phyloP scores from a whole-genome alignment of 257 asterid species.

The Solanum medicagineum region DNA sequence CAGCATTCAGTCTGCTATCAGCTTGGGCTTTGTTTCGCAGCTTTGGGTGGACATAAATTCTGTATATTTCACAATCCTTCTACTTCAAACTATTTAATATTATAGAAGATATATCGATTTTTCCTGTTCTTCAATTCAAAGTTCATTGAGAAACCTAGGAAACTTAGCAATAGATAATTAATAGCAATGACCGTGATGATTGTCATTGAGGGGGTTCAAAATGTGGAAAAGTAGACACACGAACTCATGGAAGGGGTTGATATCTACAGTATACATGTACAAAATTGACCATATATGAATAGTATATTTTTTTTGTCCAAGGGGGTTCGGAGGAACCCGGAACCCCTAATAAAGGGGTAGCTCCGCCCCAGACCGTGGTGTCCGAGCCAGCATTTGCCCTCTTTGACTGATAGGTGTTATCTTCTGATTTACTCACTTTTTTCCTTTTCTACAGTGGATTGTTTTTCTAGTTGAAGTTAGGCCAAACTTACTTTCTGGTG shows the following conservation, averaged over 20 bases:
- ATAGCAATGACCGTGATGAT: no score
- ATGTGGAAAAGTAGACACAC: no score
- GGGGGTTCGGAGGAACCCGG: no score
- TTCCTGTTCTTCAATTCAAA: background rate
- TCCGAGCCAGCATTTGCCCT: no score
- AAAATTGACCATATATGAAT: no score
- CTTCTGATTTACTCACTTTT: background rate
- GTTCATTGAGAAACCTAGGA: background rate
- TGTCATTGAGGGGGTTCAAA: no score
- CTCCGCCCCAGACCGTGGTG: no score
- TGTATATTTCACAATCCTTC: conserved; percentile 9
- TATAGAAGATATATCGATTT: background rate
- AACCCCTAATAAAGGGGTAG: no score
- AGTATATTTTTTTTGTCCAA: no score
- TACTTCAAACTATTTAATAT: conserved; percentile 2
- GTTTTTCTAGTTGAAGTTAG: conserved; percentile 46
- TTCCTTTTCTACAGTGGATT: conserved; percentile 23
- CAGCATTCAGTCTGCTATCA: conserved; percentile 48
- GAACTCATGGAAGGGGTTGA: no score
- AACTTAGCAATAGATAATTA: background rate
- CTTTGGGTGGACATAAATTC: conserved; percentile 53
- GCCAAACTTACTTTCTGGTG: conserved; percentile 55
- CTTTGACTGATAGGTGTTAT: background rate
- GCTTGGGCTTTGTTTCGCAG: conserved; percentile 57
- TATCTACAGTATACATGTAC: no score